phyloP scores from a whole-genome alignment of 495 filamentous ascomycete genomes.

The Penicillium macrosclerotiorum region DNA sequence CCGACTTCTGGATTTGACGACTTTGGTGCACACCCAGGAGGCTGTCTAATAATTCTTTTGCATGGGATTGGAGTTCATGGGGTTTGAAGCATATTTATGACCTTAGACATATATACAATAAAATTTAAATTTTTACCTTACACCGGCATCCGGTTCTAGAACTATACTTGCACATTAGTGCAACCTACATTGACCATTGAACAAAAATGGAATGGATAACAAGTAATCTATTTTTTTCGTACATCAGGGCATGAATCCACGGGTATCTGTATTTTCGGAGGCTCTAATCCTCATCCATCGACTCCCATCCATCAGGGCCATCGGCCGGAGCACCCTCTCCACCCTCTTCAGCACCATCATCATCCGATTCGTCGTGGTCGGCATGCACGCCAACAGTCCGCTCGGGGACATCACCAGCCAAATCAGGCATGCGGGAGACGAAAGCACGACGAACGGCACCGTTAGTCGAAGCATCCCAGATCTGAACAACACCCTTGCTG shows the following conservation, averaged over 20 bases:
- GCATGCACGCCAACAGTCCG: slow-evolving; percentile 69
- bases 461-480: slow-evolving; percentile 98
- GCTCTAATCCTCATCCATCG: slow-evolving; percentile 79
- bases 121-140: not conserved
- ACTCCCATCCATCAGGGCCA: slow-evolving; percentile 69
- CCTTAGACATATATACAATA: not conserved
- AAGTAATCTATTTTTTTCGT: slow-evolving; percentile 27
- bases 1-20: slow-evolving; percentile 33
- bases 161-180: no score
- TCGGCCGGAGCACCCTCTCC: slow-evolving; percentile 43
- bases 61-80: slow-evolving; percentile 1
- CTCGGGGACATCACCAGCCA: slow-evolving; percentile 69
- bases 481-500: slow-evolving; percentile 87
- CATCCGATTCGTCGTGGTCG: slow-evolving; percentile 63
- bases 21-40: slow-evolving; percentile 21
- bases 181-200: no score
- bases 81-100: not conserved
- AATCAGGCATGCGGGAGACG: slow-evolving; percentile 61
- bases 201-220: slow-evolving; percentile 10
- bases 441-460: slow-evolving; percentile 84
- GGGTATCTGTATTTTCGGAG: slow-evolving; percentile 23
- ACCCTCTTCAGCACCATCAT: slow-evolving; percentile 58
- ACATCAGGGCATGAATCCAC: slow-evolving; percentile 21
- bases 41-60: slow-evolving; percentile 7
- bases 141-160: no score